Evolutionary conservation across 768 basidiomycete genomes (phyloP), one percentile per base, ranked within the genome.

Genomic region (Pleurotus tuoliensis): DNA sequence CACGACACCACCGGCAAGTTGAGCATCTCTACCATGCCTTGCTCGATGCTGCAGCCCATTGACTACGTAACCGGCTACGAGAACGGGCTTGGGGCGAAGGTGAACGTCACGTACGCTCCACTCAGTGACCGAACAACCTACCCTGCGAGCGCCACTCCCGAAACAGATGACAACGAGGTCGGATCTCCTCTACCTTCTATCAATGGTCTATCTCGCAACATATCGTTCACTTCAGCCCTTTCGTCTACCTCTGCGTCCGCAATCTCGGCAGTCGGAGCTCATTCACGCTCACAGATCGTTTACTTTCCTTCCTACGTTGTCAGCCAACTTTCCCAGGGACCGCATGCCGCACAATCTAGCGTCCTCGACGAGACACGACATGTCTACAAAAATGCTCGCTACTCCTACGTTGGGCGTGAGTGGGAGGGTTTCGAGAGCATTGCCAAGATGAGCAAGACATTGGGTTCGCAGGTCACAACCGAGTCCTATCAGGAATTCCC

Each of bases 301-400:
- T 52, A 52, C 38, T 52, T 52, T 37, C 51, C 51, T 9, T 52
- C 51, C 13, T 52, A 52, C 13, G 51, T 52, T 37, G 51, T 52
- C 13, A 41, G 40, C 15, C 30, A 41, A 11, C 51, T 52, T 6
- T 34, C 39, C 4, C 51, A 52, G 20, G 18, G 39, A 22, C 51
- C 51, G 2, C 41, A 52, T 25, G 38, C 38, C 5, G 18, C 39
- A 5, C 37, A 38, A 5, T 15, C 51, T 4, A 24, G 24, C 22
- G 15, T 53, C 18, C 37, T 53, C 13, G 51, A 53, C 15, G 8
- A 40, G 18, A 40, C 51, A 8, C 24, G 18, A 13, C 43, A 53
- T 12, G 41, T 38, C 3, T 43, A 53, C 39, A 53, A 40, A 24
- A 53, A 53, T 11, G 51, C 51, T 25, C 51, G 51, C 16, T 53